Percentiles rank a stretch among this genome's conserved stretches.
These are phyloP conservation scores for Symbiodinium pilosum DNA, from an alignment of 73 alveolate species.

Conservation along the genomic window DNA sequence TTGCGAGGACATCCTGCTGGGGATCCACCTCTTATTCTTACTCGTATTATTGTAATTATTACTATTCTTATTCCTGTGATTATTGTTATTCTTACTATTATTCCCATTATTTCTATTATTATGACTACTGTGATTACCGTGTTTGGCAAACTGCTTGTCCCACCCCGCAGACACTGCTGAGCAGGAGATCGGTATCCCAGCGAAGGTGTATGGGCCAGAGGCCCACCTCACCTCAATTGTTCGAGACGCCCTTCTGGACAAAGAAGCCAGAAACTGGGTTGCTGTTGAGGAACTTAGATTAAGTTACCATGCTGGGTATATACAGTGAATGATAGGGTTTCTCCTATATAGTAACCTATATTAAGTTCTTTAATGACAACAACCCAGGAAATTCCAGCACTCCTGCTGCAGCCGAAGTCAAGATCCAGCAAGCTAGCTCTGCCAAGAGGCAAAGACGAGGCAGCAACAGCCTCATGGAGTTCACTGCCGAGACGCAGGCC, in stretches of 20 bases:
- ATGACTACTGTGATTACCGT: too few relatives aligned
- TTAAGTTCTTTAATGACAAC: too few relatives aligned
- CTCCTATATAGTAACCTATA: too few relatives aligned
- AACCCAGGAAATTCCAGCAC: not conserved
- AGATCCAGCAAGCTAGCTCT: conserved; percentile 6
- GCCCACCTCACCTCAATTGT: conserved; percentile 93
- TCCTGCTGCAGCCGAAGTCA: conserved; percentile 21
- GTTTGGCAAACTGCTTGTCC: too few relatives aligned
- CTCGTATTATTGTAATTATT: too few relatives aligned
- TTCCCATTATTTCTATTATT: too few relatives aligned
- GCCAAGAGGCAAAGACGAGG: conserved; percentile 9
- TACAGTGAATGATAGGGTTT: too few relatives aligned
- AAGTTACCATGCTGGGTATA: too few relatives aligned
- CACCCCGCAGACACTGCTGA: not conserved
- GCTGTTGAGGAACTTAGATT: too few relatives aligned
- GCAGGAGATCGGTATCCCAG: conserved; percentile 88
- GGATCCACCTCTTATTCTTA: too few relatives aligned
- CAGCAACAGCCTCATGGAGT: conserved; percentile 35
- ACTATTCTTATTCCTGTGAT: too few relatives aligned
- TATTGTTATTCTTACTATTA: too few relatives aligned
- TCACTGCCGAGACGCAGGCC: conserved; percentile 65
- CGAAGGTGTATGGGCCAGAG: conserved; percentile 91
- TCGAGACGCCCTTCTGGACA: conserved; percentile 64
- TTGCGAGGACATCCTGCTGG: conserved; percentile 8
- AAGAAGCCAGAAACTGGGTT: not conserved